Evolutionary conservation across 2,329 filamentous ascomycete species (phyloP), one percentile per base, ranked within the genome.

Genomic region (Curvularia lunata): DNA sequence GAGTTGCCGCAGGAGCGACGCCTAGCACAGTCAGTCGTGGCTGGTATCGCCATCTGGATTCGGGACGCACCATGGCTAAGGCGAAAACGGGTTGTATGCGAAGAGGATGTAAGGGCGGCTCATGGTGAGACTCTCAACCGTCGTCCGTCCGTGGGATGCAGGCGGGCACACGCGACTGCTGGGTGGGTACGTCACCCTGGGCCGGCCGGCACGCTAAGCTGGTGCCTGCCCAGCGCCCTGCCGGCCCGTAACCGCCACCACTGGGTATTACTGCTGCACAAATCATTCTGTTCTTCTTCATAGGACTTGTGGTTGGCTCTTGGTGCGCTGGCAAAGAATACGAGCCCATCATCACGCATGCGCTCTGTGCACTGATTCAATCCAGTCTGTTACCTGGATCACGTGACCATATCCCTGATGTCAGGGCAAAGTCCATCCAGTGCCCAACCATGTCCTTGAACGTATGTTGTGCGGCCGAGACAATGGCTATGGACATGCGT

Each of bases 1-100:
- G 63, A 98, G 91, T 75, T 96, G 91, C 68, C 94, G 91, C 65
- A 98, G 85, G 61, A 98, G 79, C 27, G 74, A 76, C 46, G 74
- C 74, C 75, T 77, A 46, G 23, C 13, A 37, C 32, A 8, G 38
- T 54, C 42, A 61, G 51, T 46, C 27, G 30, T 37, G 13, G 4
- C 10, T 19, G 2, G 18, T 5, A n/a, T 12, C 0, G n/a, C 27
- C n/a, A 16, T 8, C 16, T 8, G 18, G 23, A 3, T 51, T 9
- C 28, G 3, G 23, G 50, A 42, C 56, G 45, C 37, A 58, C 56
- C 56, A 58, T 58, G 23, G 9, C 45, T 47, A 28, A 19, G 41
- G 52, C 52, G 18, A 28, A 27, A 18, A 21, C 28, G 21, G 30
- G 6, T 18, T 40, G 47, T 19, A 49, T 49, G 32, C 47, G 32